Evolutionary conservation across 2,329 filamentous ascomycete species (phyloP), one percentile per base, ranked within the genome.

Genomic region (Diaporthe humulicola): DNA sequence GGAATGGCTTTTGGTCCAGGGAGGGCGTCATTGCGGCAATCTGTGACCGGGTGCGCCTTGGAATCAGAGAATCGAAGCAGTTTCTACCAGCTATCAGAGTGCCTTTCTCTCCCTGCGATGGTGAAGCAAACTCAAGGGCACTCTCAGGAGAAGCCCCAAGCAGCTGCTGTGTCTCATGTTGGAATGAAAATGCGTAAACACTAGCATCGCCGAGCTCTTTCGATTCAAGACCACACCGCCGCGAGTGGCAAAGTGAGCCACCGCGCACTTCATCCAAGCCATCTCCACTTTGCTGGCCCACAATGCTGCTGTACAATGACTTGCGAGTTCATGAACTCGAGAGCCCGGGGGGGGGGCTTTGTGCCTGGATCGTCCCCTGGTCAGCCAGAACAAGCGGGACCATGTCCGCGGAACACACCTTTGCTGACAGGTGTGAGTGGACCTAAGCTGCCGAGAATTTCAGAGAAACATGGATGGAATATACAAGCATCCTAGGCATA

Each of bases 361-460:
- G 64, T 69, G 12, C 64, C 64, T 69, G 48, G 45, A 54, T 28
- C 48, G 15, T 54, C 33, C 14, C 8, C 36, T 54, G 48, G 33
- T 22, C 30, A 28, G 9, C 15, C n/a, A 54, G 48, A 38, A 67
- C n/a, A 48, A 69, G 64, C 48, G 48, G 48, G 33, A 54, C 33
- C 64, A 64, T 69, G 48, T 40, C 45, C 33, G 10, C 48, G 25
- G 40, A 69, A 33, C 22, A 30, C 33, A 40, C n/a, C 36, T 15
- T 15, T 50, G 40, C 54, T 74, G 69, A 67, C 69, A 67, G 48
- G 69, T 64, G 48, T 66, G 50, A 38, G 57, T 72, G 56, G 73
- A 54, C 60, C 73, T 74, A 48, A 33, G 69, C 33, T 52, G 42
- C 69, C 58, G 58, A 74, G 50, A n/a, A 33, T 22, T 38, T 28